These are phyloP conservation scores for Candida awuae DNA, from an alignment of 805 yeast genomes.

Conservation along the genomic window DNA sequence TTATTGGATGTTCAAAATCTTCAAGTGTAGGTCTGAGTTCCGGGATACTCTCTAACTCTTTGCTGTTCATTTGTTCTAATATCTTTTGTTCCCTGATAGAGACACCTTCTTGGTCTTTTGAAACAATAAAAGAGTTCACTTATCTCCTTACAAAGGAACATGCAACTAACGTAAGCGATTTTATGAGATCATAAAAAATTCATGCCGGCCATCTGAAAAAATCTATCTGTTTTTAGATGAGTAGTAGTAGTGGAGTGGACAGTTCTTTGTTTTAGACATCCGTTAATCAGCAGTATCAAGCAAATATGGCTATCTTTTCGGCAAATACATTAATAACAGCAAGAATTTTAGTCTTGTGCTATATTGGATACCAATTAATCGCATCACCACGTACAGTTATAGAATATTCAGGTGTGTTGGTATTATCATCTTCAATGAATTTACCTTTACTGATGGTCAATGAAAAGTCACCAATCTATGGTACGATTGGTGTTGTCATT, in stretches of 20 bases:
- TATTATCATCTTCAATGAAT: constrained; percentile 26
- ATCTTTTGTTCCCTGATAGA: not conserved
- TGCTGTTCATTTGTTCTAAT: too few relatives aligned
- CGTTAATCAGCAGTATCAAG: not conserved
- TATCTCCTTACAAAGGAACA: too few relatives aligned
- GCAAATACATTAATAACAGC: constrained; percentile 19
- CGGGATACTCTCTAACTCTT: too few relatives aligned
- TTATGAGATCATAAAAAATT: too few relatives aligned
- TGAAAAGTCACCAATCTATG: constrained; percentile 31
- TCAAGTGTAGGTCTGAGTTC: constrained; percentile 35
- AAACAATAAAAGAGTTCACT: too few relatives aligned
- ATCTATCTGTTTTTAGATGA: too few relatives aligned
- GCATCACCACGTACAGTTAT: constrained; percentile 21
- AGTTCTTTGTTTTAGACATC: too few relatives aligned
- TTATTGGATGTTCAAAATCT: constrained; percentile 44
- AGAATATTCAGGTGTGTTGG: constrained; percentile 25
- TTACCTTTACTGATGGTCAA: constrained; percentile 27
- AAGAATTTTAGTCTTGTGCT: constrained; percentile 16
- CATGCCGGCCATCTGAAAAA: too few relatives aligned
- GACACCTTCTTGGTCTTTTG: not conserved
- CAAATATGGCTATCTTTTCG: constrained; percentile 25
- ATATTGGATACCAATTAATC: constrained; percentile 19
- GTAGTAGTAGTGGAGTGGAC: too few relatives aligned
- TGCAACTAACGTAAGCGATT: too few relatives aligned
- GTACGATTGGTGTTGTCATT: constrained; percentile 41